Conservation (phyloP, 2,329 filamentous ascomycete species). For the Aspergillus terreus region DNA sequence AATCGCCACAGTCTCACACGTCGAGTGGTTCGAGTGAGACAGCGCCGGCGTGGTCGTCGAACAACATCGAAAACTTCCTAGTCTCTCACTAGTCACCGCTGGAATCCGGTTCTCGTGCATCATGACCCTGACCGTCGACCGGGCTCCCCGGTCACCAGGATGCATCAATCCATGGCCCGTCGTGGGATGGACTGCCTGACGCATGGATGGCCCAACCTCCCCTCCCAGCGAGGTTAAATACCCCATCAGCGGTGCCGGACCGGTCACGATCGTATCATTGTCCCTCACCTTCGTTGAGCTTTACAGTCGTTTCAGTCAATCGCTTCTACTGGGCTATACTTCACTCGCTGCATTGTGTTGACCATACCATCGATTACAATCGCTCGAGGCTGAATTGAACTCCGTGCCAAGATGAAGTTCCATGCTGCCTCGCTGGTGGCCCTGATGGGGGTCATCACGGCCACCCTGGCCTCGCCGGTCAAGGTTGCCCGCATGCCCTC, state of each 20-base stretch:
- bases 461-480: not conserved
- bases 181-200: not conserved
- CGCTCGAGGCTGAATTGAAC: too few relatives aligned
- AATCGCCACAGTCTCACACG: not conserved
- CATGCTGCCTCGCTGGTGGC: not conserved
- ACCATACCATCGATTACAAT: not conserved
- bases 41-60: not conserved
- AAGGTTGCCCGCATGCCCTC: not conserved
- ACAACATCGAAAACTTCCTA: not conserved
- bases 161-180: not conserved
- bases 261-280: not conserved
- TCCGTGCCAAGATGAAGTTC: not conserved
- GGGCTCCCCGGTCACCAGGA: not conserved
- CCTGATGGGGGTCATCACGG: not conserved
- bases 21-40: not conserved
- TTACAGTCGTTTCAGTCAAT: not conserved
- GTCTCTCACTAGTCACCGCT: not conserved
- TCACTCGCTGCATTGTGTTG: not conserved
- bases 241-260: not conserved
- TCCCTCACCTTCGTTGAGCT: not conserved
- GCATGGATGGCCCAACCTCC: not conserved
- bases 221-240: not conserved
- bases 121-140: not conserved
- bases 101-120: not conserved
- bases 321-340: not conserved